Conservation (phyloP, 495 filamentous ascomycete genomes). For the Podospora comata region DNA sequence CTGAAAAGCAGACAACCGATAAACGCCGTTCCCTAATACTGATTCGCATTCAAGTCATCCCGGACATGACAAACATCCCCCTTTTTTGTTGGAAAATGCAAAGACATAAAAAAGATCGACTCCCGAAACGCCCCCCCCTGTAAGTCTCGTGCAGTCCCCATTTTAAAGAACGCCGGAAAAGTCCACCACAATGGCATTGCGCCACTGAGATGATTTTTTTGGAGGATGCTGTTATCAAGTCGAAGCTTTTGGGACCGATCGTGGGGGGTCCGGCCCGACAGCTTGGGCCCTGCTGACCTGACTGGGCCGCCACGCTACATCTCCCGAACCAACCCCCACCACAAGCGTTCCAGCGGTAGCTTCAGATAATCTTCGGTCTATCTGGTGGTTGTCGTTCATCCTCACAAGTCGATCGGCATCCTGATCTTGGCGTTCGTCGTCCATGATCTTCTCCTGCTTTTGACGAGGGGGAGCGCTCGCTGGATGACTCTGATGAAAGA, state of each 20-base stretch:
- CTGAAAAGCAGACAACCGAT: neutral
- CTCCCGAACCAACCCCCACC: no score
- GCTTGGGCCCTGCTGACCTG: no score
- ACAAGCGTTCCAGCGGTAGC: neutral
- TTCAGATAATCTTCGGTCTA: neutral
- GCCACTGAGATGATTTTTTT: no score
- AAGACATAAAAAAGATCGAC: neutral
- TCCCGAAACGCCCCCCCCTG: neutral
- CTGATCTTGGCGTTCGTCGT: constrained; percentile 23
- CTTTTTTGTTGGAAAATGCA: neutral
- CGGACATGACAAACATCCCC: neutral
- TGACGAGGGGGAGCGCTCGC: constrained; percentile 20
- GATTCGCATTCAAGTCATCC: neutral
- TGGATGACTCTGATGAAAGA: constrained; percentile 21
- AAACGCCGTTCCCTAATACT: neutral
- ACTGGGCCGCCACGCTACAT: no score
- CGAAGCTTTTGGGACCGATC: no score
- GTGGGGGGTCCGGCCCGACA: no score
- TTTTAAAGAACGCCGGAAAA: neutral
- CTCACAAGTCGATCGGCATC: constrained; percentile 20
- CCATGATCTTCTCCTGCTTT: constrained; percentile 20
- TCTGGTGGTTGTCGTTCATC: neutral
- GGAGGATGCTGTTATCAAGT: neutral
- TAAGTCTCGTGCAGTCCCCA: neutral
- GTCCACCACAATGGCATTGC: neutral